A percentile compares a stretch with the other conserved stretches of the same genome.
These are phyloP conservation scores for Alisma plantagoaquatica DNA, from an alignment of 106 monocot genomes.

Conservation along the genomic window DNA sequence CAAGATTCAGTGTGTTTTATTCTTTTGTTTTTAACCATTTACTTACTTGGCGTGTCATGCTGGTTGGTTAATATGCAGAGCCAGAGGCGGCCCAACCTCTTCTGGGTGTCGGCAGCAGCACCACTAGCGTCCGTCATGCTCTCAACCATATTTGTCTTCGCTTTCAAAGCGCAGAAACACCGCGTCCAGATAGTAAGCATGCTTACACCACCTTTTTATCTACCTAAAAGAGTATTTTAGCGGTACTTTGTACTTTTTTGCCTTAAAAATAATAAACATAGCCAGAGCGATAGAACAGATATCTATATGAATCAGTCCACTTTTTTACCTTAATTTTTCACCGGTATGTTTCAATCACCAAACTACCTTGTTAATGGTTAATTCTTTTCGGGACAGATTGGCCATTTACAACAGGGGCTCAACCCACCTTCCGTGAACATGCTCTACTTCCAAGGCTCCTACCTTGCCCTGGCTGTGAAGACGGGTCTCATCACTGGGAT, in stretches of 20 bases:
- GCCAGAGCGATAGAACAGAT: not conserved
- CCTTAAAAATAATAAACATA: not conserved
- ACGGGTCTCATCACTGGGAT: slow-evolving; percentile 84
- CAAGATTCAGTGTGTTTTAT: too few species aligned
- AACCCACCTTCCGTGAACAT: slow-evolving; percentile 82
- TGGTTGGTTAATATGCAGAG: slow-evolving; percentile 38
- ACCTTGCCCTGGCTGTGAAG: slow-evolving; percentile 53
- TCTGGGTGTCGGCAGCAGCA: slow-evolving; percentile 94
- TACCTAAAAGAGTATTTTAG: not conserved
- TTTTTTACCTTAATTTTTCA: not conserved
- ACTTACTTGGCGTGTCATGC: too few species aligned
- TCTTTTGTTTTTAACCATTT: too few species aligned
- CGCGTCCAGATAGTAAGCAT: slow-evolving; percentile 53
- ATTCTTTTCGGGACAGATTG: too few species aligned
- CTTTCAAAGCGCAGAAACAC: slow-evolving; percentile 60
- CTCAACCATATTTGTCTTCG: slow-evolving; percentile 58
- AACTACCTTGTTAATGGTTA: too few species aligned
- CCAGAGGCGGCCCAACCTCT: slow-evolving; percentile 59
- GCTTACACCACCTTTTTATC: not conserved
- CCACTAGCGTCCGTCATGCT: slow-evolving; percentile 74
- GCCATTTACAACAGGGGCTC: slow-evolving; percentile 60
- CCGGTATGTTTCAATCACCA: too few species aligned
- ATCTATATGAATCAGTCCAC: not conserved
- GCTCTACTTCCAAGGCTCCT: slow-evolving; percentile 44
- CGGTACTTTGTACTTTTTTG: not conserved